A percentile compares a stretch with the other conserved stretches of the same genome.
Evolutionary conservation across 352 stramenopile genomes (phyloP).

Genomic region (Phytophthora pseudosyringae): DNA sequence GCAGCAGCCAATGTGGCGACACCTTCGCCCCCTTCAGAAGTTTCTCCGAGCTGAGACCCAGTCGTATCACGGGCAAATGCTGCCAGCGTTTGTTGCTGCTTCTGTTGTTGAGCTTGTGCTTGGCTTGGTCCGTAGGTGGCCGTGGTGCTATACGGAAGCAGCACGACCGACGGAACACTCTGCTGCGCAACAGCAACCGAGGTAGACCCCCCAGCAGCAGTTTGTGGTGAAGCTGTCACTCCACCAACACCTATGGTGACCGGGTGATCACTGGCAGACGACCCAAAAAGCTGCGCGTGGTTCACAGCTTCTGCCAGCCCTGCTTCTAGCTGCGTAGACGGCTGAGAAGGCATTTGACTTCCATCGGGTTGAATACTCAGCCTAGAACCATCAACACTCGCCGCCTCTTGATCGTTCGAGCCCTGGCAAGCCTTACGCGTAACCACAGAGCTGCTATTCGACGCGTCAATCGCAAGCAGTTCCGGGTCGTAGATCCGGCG

Average conservation of each 20-base stretch:
- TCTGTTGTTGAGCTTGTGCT: slow-evolving; percentile 17
- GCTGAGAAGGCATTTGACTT: slow-evolving; percentile 13
- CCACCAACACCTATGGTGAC: slow-evolving; percentile 12
- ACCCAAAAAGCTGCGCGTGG: slow-evolving; percentile 26
- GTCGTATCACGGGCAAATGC: slow-evolving; percentile 13
- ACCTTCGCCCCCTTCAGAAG: slow-evolving; percentile 8
- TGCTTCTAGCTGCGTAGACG: slow-evolving; percentile 26
- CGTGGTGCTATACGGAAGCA: slow-evolving; percentile 39
- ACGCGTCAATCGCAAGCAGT: slow-evolving; percentile 64
- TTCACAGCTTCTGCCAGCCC: slow-evolving; percentile 31
- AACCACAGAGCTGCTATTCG: slow-evolving; percentile 36
- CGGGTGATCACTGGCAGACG: slow-evolving; percentile 7
- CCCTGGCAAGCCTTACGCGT: slow-evolving; percentile 23
- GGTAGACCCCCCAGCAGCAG: slow-evolving; percentile 5
- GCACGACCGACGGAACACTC: slow-evolving; percentile 37
- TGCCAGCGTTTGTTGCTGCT: slow-evolving; percentile 16
- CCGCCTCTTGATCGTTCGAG: slow-evolving; percentile 2
- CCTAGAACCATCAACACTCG: neutral
- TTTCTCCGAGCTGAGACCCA: neutral
- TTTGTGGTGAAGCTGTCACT: slow-evolving; percentile 11
- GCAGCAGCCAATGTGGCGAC: slow-evolving; percentile 24
- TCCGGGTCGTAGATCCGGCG: slow-evolving; percentile 81
- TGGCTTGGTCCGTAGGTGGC: slow-evolving; percentile 19
- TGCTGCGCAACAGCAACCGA: slow-evolving; percentile 16
- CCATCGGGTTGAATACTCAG: slow-evolving; percentile 5